Conservation (phyloP, 2,329 filamentous ascomycete genomes). For the Bipolaris cookei region DNA sequence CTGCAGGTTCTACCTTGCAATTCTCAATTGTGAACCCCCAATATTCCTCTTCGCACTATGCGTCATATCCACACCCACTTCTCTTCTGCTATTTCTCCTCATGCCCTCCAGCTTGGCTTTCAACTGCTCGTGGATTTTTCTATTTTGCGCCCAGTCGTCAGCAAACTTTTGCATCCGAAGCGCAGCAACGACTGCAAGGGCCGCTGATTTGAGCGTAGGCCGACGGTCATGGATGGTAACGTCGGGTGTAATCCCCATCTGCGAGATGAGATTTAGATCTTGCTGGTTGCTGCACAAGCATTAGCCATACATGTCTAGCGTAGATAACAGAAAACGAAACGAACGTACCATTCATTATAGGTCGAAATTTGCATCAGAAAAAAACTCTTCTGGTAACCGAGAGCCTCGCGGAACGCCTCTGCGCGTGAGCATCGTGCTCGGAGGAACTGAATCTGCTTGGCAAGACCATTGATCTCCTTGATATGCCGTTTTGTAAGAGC, state of each 20-base stretch:
- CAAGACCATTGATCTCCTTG: conserved; percentile 80
- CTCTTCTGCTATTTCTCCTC: conserved; percentile 39
- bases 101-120: conserved; percentile 56
- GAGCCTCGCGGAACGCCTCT: conserved; percentile 76
- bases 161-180: conserved; percentile 59
- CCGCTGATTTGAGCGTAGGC: conserved; percentile 57
- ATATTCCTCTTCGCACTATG: conserved; percentile 55
- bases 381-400: conserved; percentile 86
- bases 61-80: conserved; percentile 18
- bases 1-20: conserved; percentile 11
- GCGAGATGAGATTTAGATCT: conserved; percentile 82
- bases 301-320: conserved; percentile 7
- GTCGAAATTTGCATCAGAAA: conserved; percentile 80
- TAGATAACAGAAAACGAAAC: not conserved
- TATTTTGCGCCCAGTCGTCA: conserved; percentile 58
- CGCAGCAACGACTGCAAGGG: conserved; percentile 56
- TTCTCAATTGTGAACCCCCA: conserved; percentile 52
- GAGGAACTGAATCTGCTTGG: conserved; percentile 90
- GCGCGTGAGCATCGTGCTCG: conserved; percentile 81
- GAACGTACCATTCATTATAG: conserved; percentile 85
- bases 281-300: conserved; percentile 77
- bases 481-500: conserved; percentile 72
- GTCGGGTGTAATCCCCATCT: conserved; percentile 74
- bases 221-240: conserved; percentile 53
- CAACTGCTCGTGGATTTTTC: conserved; percentile 56